phyloP scores from a whole-genome alignment of 179 eudicot genomes.

The Pouteria campechiana region DNA sequence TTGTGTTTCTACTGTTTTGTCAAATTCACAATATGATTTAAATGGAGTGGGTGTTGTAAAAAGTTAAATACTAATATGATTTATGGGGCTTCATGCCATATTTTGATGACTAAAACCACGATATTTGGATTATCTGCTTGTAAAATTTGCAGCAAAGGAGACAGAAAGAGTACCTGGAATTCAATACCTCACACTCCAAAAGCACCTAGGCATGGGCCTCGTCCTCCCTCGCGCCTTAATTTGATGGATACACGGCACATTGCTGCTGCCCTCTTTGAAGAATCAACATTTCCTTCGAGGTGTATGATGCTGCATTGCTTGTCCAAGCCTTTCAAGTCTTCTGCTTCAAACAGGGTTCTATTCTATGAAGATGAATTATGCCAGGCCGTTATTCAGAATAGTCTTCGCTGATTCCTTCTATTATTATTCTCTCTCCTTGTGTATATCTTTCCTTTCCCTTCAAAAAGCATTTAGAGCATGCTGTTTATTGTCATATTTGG shows the following conservation, averaged over 20 bases:
- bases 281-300: constrained; percentile 58
- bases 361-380: constrained; percentile 92
- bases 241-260: constrained; percentile 55
- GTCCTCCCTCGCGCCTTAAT: constrained; percentile 60
- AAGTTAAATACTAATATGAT: no score
- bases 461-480: constrained; percentile 2
- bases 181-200: constrained; percentile 70
- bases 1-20: no score
- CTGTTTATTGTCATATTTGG: no score
- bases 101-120: no score
- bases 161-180: constrained; percentile 27
- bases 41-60: no score
- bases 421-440: constrained; percentile 4
- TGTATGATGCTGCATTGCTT: constrained; percentile 68
- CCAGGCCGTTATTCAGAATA: constrained; percentile 93
- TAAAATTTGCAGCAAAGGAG: constrained; percentile 56
- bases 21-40: no score
- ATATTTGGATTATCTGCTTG: no score
- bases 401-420: constrained; percentile 47
- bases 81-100: no score
- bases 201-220: constrained; percentile 84
- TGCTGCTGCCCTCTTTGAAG: constrained; percentile 91
- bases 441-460: constrained; percentile 22
- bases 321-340: constrained; percentile 49
- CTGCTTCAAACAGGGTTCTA: constrained; percentile 63